Evolutionary conservation across 768 basidiomycete genomes (phyloP), one percentile per base, ranked within the genome.

Genomic region (Phlebiopsis gigantea): DNA sequence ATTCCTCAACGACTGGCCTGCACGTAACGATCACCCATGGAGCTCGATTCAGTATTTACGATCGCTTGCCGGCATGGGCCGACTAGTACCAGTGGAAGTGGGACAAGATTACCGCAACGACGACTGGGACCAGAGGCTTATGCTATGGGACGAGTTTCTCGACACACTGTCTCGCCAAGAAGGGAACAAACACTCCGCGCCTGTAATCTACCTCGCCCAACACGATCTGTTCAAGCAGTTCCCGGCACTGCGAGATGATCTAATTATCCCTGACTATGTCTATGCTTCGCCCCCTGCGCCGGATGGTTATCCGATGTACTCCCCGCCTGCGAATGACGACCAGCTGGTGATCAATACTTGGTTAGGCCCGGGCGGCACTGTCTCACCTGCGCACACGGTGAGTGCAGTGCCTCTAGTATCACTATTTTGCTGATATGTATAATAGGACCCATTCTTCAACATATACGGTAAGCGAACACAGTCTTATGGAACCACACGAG

Each of bases 401-500:
- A 57, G 92, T 84, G 60, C 25, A 64, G 28, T 30, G 22, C 31
- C 28, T 57, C 46, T 45, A 58, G 15, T 44, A 22, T 30, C 26
- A 46, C 55, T 44, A 47, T 55, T 62, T 30, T 45, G 43, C 50
- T 51, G 50, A n/a, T 19, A 19, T 22, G n/a, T 30, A 26, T 53
- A 50, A 59, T 54, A 96, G 93, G 96, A 99, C 66, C 95, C 95
- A 2, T 97, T 86, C 71, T 91, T 82, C 73, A 99, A 99, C 68
- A 79, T 88, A 60, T 98, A 91, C 68, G 84, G 93, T 93, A 70
- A 61, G 76, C 63, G 14, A 8, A 10, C 6, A 3, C n/a, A 8
- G 34, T 51, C 15, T n/a, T n/a, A 26, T 21, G 14, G 22, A 24
- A 39, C 17, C 10, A 1, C 8, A 26, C 43, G 47, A 22, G 29